phyloP scores from a whole-genome alignment of 257 asterid genomes.

The Solanum habrochaites region DNA sequence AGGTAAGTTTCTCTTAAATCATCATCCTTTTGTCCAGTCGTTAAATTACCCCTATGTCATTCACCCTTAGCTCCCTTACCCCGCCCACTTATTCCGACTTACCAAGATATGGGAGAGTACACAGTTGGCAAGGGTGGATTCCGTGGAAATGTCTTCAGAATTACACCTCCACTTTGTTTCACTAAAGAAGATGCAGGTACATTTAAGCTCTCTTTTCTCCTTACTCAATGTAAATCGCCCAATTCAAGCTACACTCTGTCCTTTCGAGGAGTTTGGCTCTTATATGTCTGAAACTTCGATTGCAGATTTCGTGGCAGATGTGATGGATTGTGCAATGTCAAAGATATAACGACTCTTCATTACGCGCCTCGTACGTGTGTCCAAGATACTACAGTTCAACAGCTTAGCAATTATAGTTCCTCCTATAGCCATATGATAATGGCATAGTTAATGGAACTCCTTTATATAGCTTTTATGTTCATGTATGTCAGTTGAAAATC shows the following conservation, averaged over 20 bases:
- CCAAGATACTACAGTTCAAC: background rate
- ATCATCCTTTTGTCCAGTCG: background rate
- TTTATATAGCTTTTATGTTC: background rate
- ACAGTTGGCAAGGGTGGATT: constrained; percentile 91
- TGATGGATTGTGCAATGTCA: constrained; percentile 55
- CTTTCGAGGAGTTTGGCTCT: background rate
- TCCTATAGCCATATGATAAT: background rate
- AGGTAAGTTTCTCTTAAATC: constrained; percentile 27
- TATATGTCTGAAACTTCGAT: background rate
- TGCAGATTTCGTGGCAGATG: constrained; percentile 67
- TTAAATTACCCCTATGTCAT: background rate
- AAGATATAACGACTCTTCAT: constrained; percentile 19
- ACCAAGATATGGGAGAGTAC: constrained; percentile 80
- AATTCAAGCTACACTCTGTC: background rate
- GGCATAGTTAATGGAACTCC: background rate
- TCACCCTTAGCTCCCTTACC: too few species aligned
- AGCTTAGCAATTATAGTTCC: background rate
- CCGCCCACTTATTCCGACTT: too few species aligned
- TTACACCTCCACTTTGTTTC: constrained; percentile 98
- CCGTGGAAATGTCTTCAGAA: constrained; percentile 75
- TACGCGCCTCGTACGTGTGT: background rate
- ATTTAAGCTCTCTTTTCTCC: background rate
- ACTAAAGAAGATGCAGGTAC: constrained; percentile 84
- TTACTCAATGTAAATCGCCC: background rate
- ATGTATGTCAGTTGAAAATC: background rate